Percentiles rank a stretch among this genome's conserved stretches.
Evolutionary conservation across 2,329 filamentous ascomycete species (phyloP).

Genomic region (Fusarium algeriense): DNA sequence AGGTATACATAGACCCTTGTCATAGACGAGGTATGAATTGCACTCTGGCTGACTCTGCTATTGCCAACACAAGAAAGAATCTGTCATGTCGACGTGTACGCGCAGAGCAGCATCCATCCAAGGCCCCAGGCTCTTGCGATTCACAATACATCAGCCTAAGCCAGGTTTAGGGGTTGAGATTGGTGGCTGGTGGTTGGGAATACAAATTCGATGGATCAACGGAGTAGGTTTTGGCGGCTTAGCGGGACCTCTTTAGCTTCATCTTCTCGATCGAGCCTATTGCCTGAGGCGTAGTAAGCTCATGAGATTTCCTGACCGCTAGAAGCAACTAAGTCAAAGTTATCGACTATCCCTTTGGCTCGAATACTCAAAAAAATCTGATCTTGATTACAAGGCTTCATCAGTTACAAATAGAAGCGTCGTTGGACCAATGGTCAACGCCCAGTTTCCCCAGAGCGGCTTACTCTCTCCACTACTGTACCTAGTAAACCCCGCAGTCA

Average conservation of each 20-base stretch:
- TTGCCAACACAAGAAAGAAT: neutral
- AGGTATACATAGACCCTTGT: constrained; percentile 33
- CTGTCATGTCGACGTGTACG: constrained; percentile 3
- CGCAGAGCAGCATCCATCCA: constrained; percentile 9
- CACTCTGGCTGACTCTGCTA: constrained; percentile 15
- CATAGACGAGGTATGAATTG: constrained; percentile 40
- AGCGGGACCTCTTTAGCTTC: constrained; percentile 29
- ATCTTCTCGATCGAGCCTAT: constrained; percentile 25
- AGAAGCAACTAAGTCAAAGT: constrained; percentile 10
- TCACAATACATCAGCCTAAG: constrained; percentile 34
- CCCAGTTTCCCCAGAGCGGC: constrained; percentile 36
- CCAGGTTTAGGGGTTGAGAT: constrained; percentile 6
- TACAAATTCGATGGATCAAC: constrained; percentile 26
- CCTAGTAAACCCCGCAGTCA: constrained; percentile 44
- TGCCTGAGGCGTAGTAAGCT: neutral
- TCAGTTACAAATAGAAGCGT: constrained; percentile 36
- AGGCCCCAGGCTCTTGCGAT: constrained; percentile 17
- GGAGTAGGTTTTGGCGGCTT: constrained; percentile 32
- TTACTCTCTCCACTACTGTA: constrained; percentile 13
- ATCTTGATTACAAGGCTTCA: constrained; percentile 3
- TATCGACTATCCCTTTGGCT: neutral
- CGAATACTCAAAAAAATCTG: neutral
- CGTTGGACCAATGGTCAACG: constrained; percentile 45
- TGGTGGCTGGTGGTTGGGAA: constrained; percentile 21
- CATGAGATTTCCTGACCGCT: constrained; percentile 13